Evolutionary conservation across 768 basidiomycete genomes (phyloP).

Genomic region (Serendipita sp.): DNA sequence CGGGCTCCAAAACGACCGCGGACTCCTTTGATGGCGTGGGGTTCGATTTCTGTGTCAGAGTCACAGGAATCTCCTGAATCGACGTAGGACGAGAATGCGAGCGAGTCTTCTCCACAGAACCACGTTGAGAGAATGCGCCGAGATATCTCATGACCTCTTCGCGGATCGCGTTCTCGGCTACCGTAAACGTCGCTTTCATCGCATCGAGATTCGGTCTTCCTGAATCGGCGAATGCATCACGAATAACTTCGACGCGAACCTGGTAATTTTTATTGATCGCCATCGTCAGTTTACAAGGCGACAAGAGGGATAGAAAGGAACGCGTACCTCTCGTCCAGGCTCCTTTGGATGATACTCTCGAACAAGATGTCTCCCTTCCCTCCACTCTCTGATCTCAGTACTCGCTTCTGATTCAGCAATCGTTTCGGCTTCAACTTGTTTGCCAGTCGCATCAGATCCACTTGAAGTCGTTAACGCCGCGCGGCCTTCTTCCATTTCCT

Average conservation of each 20-base stretch:
- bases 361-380: conserved; percentile 51
- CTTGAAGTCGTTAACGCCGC: conserved; percentile 12
- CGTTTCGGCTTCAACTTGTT: conserved; percentile 6
- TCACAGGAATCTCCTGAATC: neutral
- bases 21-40: conserved; percentile 14
- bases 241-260: conserved; percentile 37
- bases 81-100: neutral
- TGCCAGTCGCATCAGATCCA: conserved; percentile 13
- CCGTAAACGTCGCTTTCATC: conserved; percentile 8
- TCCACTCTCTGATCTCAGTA: conserved; percentile 36
- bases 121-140: conserved; percentile 16
- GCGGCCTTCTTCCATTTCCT: conserved; percentile 17
- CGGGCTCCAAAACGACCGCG: conserved; percentile 15
- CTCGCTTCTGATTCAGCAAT: conserved; percentile 8
- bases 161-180: conserved; percentile 23
- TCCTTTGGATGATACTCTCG: conserved; percentile 40
- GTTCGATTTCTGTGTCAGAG: neutral
- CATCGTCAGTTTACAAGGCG: neutral
- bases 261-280: neutral
- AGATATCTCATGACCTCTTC: conserved; percentile 21
- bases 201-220: conserved; percentile 6
- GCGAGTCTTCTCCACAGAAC: conserved; percentile 2
- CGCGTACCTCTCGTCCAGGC: conserved; percentile 51
- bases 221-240: conserved; percentile 24
- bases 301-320: too few relatives aligned